Conservation (phyloP, 352 stramenopile species). For the Phytophthora sp. region DNA sequence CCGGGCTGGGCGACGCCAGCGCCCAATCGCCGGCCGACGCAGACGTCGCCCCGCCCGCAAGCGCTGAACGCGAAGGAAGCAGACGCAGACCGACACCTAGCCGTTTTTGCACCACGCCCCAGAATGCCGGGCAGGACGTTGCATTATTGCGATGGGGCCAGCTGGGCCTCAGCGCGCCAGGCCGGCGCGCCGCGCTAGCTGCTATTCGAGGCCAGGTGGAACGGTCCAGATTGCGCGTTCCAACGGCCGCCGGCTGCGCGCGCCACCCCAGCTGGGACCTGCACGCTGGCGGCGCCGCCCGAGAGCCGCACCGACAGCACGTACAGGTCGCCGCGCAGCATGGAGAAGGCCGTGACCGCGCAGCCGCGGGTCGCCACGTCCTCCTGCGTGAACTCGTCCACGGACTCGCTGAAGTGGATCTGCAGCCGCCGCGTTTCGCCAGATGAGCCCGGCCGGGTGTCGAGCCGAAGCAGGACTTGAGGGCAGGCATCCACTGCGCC, state of each 20-base stretch:
- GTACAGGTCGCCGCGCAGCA: slow-evolving; percentile 56
- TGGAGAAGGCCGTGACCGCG: slow-evolving; percentile 39
- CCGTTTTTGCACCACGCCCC: slow-evolving; percentile 8
- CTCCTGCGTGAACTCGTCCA: slow-evolving; percentile 66
- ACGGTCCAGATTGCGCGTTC: slow-evolving; percentile 25
- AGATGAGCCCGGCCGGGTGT: slow-evolving; percentile 16
- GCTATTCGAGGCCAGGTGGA: slow-evolving; percentile 20
- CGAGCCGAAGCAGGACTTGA: slow-evolving; percentile 25
- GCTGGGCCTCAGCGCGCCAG: slow-evolving; percentile 2
- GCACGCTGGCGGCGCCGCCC: slow-evolving; percentile 1
- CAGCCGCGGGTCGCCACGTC: slow-evolving; percentile 50
- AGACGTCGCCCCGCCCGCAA: not conserved
- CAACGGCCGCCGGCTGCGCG: slow-evolving; percentile 16
- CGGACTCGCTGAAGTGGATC: slow-evolving; percentile 76
- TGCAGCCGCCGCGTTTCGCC: slow-evolving; percentile 30
- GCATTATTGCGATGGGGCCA: slow-evolving; percentile 9
- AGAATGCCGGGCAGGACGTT: not conserved
- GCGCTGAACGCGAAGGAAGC: not conserved
- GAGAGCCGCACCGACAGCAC: slow-evolving; percentile 24
- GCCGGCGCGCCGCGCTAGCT: too few species aligned
- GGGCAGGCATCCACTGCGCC: slow-evolving; percentile 17
- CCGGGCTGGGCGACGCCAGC: too few species aligned
- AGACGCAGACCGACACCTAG: slow-evolving; percentile 16
- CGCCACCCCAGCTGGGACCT: slow-evolving; percentile 23
- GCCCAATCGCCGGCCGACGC: not conserved